Percentiles rank a stretch among this genome's conserved stretches.
These are phyloP conservation scores for Anisodus tanguticus DNA, from an alignment of 257 asterid genomes.

Conservation along the genomic window DNA sequence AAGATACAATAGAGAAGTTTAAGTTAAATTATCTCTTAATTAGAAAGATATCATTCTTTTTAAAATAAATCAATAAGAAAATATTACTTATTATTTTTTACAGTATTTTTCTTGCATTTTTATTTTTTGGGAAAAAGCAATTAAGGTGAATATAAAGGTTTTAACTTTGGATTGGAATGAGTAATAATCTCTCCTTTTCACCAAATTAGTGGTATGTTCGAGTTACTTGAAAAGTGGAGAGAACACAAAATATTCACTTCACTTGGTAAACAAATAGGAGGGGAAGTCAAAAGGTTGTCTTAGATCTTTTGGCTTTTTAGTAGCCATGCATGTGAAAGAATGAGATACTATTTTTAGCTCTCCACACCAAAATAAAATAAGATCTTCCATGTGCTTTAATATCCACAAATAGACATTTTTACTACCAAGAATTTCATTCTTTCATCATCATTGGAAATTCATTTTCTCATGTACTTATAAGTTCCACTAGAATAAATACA, in stretches of 20 bases:
- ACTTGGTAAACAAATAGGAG: background rate
- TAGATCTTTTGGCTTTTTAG: slow-evolving; percentile 19
- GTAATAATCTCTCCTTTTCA: background rate
- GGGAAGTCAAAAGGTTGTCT: slow-evolving; percentile 24
- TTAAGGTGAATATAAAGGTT: no score
- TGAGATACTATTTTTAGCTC: slow-evolving; percentile 26
- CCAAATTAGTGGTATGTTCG: background rate
- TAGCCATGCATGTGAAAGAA: slow-evolving; percentile 25
- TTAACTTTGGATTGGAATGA: background rate
- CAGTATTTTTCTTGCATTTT: no score
- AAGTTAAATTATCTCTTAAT: no score
- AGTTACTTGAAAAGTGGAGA: slow-evolving; percentile 17
- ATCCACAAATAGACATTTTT: background rate
- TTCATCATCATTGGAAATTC: background rate
- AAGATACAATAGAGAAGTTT: no score
- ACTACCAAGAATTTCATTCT: background rate
- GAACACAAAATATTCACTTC: slow-evolving; percentile 25
- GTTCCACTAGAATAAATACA: background rate
- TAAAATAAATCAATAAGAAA: no score
- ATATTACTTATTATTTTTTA: no score
- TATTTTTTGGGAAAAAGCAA: no score
- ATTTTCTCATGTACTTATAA: background rate
- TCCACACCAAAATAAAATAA: slow-evolving; percentile 5
- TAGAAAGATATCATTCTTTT: no score
- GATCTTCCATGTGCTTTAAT: background rate